Evolutionary conservation across 2,329 filamentous ascomycete genomes (phyloP).

Genomic region (Arachnopeziza araneosa): DNA sequence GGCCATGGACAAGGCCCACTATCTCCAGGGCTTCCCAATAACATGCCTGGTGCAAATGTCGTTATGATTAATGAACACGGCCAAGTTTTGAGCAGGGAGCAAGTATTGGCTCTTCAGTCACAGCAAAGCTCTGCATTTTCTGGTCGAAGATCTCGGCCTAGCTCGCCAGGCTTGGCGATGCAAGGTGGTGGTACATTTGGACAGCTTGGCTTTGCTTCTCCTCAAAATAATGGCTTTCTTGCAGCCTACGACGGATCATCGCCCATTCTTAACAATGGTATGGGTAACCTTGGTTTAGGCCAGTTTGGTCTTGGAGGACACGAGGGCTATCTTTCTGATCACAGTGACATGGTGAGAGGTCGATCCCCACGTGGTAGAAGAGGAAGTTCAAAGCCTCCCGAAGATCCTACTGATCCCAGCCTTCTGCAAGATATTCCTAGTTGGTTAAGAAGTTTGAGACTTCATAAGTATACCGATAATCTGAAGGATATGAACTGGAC

Average conservation of each 20-base stretch:
- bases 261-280: constrained; percentile 58
- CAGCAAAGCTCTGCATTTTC: constrained; percentile 52
- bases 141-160: constrained; percentile 76
- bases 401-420: constrained; percentile 88
- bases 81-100: constrained; percentile 78
- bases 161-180: constrained; percentile 81
- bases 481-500: constrained; percentile 97
- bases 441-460: constrained; percentile 87
- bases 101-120: constrained; percentile 74
- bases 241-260: constrained; percentile 76
- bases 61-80: constrained; percentile 95
- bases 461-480: constrained; percentile 99
- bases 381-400: constrained; percentile 93
- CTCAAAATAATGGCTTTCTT: constrained; percentile 91
- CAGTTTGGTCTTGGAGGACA: constrained; percentile 65
- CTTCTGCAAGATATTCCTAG: constrained; percentile 91
- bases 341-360: constrained; percentile 84
- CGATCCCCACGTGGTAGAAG: constrained; percentile 87
- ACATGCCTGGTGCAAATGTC: constrained; percentile 67
- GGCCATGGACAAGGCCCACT: constrained; percentile 62
- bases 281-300: constrained; percentile 62
- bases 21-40: constrained; percentile 59
- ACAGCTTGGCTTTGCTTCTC: constrained; percentile 70
- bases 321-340: constrained; percentile 89
- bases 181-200: constrained; percentile 58